Evolutionary conservation across 768 basidiomycete genomes (phyloP), one percentile per base, ranked within the genome.

Genomic region (Clathrus columnatus): DNA sequence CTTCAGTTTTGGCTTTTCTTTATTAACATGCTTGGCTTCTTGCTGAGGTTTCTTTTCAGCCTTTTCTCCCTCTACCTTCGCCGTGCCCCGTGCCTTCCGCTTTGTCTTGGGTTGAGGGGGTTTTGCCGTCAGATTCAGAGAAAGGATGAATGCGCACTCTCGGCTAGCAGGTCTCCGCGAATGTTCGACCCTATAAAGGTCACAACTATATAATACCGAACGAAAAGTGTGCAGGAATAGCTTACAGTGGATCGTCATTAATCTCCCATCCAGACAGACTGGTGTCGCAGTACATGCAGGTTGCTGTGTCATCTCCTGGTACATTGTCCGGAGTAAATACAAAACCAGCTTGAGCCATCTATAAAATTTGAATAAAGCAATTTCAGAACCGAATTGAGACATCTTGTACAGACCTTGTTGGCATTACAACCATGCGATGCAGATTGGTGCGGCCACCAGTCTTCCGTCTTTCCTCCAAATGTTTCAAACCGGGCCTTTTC

Each of bases 301-400:
- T 83, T 0, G 82, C 91, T 1, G 83, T 80, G 67, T 98, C 94
- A 61, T 90, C 85, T 3, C 77, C 84, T 1, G 72, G 62, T 11
- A 73, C 69, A 6, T 43, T 56, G 54, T 83, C 79, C 1, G 91
- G 88, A 0, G 83, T 84, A 65, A 78, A 90, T 0, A 90, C 78
- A 64, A 95, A 96, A 7, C 94, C 94, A 2, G 92, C 91, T 61
- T 80, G 81, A 0, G 93, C 87, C 80, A 98, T 84, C 93, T 93
- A 60, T 16, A 18, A 46, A 50, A 48, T 5, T 63, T 16, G 16
- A 48, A 55, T 23, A 27, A 43, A 24, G 26, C 26, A 23, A 47
- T 45, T 54, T 49, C 17, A 1, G 41, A 47, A 60, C n/a, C 43
- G 21, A 57, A 24, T 20, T 16, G 51, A 11, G 26, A 52, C 11